Evolutionary conservation across 2,329 filamentous ascomycete species (phyloP).

Genomic region (Nectriaceae sp.): DNA sequence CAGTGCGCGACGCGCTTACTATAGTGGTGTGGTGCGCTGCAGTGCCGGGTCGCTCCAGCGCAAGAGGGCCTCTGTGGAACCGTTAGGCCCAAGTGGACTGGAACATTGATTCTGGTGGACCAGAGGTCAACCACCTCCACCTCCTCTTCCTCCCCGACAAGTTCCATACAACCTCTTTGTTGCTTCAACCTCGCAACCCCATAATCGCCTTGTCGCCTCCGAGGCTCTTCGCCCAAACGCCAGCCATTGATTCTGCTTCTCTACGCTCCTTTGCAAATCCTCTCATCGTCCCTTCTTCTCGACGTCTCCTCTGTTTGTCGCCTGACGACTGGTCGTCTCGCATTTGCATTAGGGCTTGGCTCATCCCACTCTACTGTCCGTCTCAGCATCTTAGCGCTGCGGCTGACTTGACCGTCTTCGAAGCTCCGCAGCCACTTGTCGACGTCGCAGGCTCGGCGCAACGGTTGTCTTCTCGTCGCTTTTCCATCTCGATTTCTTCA

Average conservation of each 20-base stretch:
- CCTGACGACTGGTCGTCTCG: conserved; percentile 34
- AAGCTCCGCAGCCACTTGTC: background rate
- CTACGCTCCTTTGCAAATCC: conserved; percentile 28
- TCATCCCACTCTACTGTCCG: conserved; percentile 21
- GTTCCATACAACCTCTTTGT: conserved; percentile 12
- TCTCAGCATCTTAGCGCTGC: conserved; percentile 25
- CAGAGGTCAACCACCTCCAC: background rate
- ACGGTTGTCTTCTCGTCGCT: conserved; percentile 12
- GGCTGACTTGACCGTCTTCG: conserved; percentile 27
- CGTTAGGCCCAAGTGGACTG: no score
- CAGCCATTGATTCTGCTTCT: conserved; percentile 22
- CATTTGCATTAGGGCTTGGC: conserved; percentile 33
- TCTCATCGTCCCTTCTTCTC: conserved; percentile 13
- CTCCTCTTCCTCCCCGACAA: background rate
- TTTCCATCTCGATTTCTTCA: conserved; percentile 9
- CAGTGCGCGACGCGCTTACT: conserved; percentile 38
- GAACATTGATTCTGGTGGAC: no score
- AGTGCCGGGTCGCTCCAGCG: conserved; percentile 6
- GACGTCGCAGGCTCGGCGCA: conserved; percentile 11
- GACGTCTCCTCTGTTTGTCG: conserved; percentile 22
- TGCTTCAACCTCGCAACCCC: conserved; percentile 20
- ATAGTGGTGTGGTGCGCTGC: conserved; percentile 33
- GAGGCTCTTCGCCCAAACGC: conserved; percentile 11
- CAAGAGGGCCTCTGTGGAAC: background rate
- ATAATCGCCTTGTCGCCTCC: conserved; percentile 16